These are phyloP conservation scores for Penicillium coprophilum DNA, from an alignment of 495 filamentous ascomycete genomes.

Conservation along the genomic window DNA sequence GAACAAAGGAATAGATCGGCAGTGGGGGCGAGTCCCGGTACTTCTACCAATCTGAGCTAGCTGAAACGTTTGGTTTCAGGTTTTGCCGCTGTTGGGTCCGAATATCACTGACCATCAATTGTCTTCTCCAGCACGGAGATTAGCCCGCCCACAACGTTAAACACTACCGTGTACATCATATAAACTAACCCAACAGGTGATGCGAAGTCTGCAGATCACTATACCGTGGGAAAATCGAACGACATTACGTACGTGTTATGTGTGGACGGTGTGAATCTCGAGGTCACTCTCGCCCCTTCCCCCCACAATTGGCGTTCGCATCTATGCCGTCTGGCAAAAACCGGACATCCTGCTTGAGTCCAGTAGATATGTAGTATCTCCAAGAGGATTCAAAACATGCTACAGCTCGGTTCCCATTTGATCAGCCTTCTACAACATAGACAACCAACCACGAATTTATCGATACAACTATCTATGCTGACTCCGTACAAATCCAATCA, in stretches of 20 bases:
- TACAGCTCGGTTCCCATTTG: neutral
- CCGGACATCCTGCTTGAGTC: neutral
- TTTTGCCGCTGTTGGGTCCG: neutral
- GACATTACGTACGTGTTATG: neutral
- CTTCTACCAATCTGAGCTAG: neutral
- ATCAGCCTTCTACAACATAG: neutral
- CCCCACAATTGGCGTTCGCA: neutral
- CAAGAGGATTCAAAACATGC: neutral
- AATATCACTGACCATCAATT: conserved; percentile 1
- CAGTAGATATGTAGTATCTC: neutral
- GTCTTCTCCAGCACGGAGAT: conserved; percentile 14
- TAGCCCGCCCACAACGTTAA: neutral
- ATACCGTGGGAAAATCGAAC: neutral
- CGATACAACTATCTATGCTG: neutral
- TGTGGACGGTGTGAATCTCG: neutral
- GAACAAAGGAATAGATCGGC: conserved; percentile 3
- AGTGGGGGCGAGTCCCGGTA: conserved; percentile 5
- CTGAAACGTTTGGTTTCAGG: conserved; percentile 3
- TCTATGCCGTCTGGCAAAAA: neutral
- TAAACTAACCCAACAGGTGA: neutral
- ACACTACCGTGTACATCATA: neutral
- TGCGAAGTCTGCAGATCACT: neutral
- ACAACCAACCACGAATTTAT: neutral
- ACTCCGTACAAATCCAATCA: neutral
- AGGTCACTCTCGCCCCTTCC: neutral